Base-by-base conservation (phyloP, 768 basidiomycete species). In the Termitomyces bulborhizus region DNA sequence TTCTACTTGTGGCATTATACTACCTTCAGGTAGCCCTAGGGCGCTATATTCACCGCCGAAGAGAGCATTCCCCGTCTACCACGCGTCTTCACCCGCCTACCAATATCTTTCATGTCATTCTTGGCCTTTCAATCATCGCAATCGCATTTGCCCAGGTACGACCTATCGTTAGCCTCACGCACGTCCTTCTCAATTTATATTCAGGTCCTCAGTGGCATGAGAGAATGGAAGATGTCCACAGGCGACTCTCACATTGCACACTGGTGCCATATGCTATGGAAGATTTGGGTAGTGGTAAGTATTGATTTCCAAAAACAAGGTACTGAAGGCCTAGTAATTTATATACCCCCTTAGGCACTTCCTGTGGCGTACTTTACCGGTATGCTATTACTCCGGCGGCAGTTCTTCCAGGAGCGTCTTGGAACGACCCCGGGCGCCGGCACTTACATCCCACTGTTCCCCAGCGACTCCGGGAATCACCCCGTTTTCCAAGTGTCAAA, bases 41-140 rank as follows among this genome's bases (percentile, higher is more conserved):
- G 6, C 69, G 74, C 5, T 73, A 76, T 53, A 79, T 84, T 51
- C 82, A 85, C 65, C 65, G 66, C 36, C 68, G 71, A 47, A 71
- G 70, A 56, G 61, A 67, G 43, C 68, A 64, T 29, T 65, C 62
- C 66, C 4, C 37, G 18, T 27, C 68, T 24, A 61, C 66, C 46
- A 63, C 65, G 18, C 56, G 59, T 9, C 66, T 67, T 16, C 83
- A 81, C 50, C 84, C 80, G 21, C 76, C 76, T 15, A 70, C 71
- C 1, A 85, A 87, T 62, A 73, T 83, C 57, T 44, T 80, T 7
- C 86, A 88, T 59, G 78, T 82, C 42, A 60, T 69, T 8, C 60
- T 83, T 0, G 86, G 85, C 0, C 57, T 85, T 29, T 61, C 65
- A 1, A 71, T 80, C 51, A 71, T 87, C 51, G 68, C 63, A 3